Evolutionary conservation across 768 basidiomycete species (phyloP), one percentile per base, ranked within the genome.

Genomic region (Paxillus rubicundulus): DNA sequence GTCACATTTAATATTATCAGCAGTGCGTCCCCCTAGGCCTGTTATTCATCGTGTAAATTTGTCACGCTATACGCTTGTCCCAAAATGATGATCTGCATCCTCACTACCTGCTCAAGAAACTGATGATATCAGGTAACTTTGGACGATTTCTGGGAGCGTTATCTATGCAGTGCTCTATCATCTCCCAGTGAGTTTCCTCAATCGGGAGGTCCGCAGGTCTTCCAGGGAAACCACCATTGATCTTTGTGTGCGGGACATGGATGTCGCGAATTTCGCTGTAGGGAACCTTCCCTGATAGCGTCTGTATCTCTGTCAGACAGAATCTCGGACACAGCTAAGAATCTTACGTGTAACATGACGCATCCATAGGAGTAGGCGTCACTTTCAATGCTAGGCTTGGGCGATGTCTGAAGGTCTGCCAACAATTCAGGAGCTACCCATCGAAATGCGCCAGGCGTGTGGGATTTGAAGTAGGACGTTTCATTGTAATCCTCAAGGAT

Each of bases 401-500:
- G 8, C 10, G 37, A 40, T 21, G 37, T 49, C 28, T 41, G 39
- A 21, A 12, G 24, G 9, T n/a, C n/a, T 8, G 37, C 40, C 8
- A 63, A 37, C 9, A 63, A 36, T 13, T 62, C 61, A 14, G 61
- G 61, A 3, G 61, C 62, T 4, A 45, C 42, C 56, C 59, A 59
- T 17, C 57, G 50, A 2, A 55, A 14, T 18, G 55, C 52, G 1
- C 55, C 59, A 9, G 50, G 50, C 30, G n/a, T 48, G 42, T 45
- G 48, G 16, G 55, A 54, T 12, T 37, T 49, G 28, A 45, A 61
- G 32, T 60, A 67, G 30, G 61, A 60, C 12, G 60, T 50, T 18
- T 64, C 60, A 27, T 69, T 62, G 53, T 72, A 62, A 50, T 75
- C 71, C 17, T 61, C 60, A 14, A 70, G 61, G 49, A 77, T 68